Evolutionary conservation across 106 monocot species (phyloP), one percentile per base, ranked within the genome.

Genomic region (Posidonia australis): DNA sequence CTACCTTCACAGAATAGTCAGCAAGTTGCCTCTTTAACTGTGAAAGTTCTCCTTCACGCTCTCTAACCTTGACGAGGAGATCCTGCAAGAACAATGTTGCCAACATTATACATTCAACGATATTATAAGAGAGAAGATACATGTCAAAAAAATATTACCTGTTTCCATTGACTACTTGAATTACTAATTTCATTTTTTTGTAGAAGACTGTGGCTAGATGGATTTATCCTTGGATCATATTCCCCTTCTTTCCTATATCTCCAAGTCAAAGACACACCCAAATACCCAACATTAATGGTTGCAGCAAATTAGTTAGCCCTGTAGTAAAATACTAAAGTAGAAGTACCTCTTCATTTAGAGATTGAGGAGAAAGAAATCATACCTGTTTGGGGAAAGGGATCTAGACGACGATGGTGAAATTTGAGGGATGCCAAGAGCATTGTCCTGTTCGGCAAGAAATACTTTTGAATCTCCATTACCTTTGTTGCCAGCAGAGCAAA

Each of bases 1-100:
- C 46, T 51, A 84, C 93, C 93, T 94, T 94, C 26, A 79, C 44
- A 57, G 89, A 89, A 65, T 89, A 94, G 43, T 86, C 93, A 62
- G 82, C 66, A 63, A 94, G 81, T 82, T 86, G 93, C 49, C 83
- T 89, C 58, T 81, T 81, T 63, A 94, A 55, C 48, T 82, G 71
- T 62, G 67, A 55, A 68, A 89, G 86, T 75, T 94, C 93, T 78
- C 84, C 89, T 66, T 94, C 86, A 48, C 51, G 75, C 51, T 94
- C 79, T 78, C 80, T 89, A 17, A 86, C 77, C 67, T 94, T 94
- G 29, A 49, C 48, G 73, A 68, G 54, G 44, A 94, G 81, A 64
- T 94, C 86, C 93, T 94, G 51, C 24, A 46, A 1, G 21, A 47
- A 64, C 44, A 46, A 20, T 12, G 9, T n/a, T 21, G 11, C 22